Conservation (phyloP, 768 basidiomycete genomes). For the Lactifluus pinguis region DNA sequence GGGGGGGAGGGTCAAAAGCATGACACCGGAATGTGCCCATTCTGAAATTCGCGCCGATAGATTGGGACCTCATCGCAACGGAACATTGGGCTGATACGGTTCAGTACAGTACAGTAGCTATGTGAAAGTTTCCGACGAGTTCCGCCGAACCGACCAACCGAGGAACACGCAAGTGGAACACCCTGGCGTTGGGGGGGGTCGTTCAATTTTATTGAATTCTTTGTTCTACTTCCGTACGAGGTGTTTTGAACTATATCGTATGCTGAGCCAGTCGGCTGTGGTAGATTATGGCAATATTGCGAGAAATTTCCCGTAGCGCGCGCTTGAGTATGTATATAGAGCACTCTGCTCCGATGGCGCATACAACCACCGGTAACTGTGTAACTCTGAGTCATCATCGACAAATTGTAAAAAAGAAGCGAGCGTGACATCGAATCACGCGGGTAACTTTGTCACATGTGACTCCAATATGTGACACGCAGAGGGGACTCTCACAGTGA, state of each 20-base stretch:
- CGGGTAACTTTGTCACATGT: neutral
- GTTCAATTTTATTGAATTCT: neutral
- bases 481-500: too few relatives aligned
- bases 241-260: neutral
- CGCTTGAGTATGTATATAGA: neutral
- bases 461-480: too few relatives aligned
- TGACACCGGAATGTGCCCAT: neutral
- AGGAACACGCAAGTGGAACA: neutral
- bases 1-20: neutral
- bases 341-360: neutral
- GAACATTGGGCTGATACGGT: neutral
- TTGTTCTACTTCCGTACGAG: neutral
- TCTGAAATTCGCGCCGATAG: neutral
- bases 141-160: neutral
- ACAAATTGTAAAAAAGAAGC: too few relatives aligned
- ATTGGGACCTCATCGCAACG: neutral
- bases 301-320: neutral
- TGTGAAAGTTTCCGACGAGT: neutral
- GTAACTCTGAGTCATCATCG: neutral
- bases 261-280: neutral
- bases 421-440: neutral
- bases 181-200: neutral
- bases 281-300: constrained; percentile 8
- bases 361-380: neutral
- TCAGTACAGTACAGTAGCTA: neutral